Evolutionary conservation across 2,329 filamentous ascomycete species (phyloP), one percentile per base, ranked within the genome.

Genomic region (Talaromyces sp.): DNA sequence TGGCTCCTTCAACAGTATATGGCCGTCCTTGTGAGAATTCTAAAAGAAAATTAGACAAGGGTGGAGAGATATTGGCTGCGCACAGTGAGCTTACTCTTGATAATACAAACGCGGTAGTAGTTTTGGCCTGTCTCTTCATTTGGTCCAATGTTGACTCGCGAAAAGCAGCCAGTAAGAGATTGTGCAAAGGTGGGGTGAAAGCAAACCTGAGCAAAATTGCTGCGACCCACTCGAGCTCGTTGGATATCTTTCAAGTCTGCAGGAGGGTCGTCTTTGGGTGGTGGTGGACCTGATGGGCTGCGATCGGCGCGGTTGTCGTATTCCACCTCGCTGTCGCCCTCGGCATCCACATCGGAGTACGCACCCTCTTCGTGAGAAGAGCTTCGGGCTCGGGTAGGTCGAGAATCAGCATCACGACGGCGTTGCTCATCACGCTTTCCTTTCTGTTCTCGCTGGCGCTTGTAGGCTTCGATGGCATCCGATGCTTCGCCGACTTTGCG

Each of bases 161-260:
- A 88, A 73, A 90, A 99, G 75, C 92, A 96, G 57, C 92, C 92
- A 17, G 82, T 86, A 69, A 97, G 90, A 32, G 89, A 84, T 9
- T 89, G 80, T 60, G 96, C 90, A 67, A 99, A 97, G 4, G 88
- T 88, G 11, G 95, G 95, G 68, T 93, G 93, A 79, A 96, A 96
- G 81, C 92, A 97, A 60, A 96, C 89, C 70, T 93, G 87, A 7
- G 90, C 89, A 73, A 99, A 96, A 70, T 92, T 90, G 67, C 85
- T 89, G 64, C 95, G 86, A 56, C 93, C 91, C 62, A 99, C 85
- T 61, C 92, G 87, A 58, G 93, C 86, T 57, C 91, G 86, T 71
- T 98, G 90, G 66, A 93, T 87, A 73, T 98, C 92, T n/a, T 83
- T 84, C 22, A 96, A 80, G 39, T 89, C 86, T 1, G 90, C 86